These are phyloP conservation scores for Glarea lozoyensis DNA, from an alignment of 495 filamentous ascomycete species.

Conservation along the genomic window DNA sequence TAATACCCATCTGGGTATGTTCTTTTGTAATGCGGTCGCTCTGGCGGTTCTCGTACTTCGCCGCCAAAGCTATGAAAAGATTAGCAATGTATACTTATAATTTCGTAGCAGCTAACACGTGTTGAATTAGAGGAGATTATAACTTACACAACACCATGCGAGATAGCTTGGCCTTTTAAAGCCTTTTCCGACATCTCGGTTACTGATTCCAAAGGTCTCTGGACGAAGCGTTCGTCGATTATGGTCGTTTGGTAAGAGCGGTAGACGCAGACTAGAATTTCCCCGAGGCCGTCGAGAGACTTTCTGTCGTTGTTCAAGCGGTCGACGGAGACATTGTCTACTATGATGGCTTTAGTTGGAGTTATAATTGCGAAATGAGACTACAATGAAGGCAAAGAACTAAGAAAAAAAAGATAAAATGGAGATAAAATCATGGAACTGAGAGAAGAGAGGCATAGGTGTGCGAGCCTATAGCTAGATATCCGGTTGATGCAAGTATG, in stretches of 20 bases:
- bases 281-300: conserved; percentile 14
- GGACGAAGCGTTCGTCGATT: neutral
- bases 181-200: conserved; percentile 26
- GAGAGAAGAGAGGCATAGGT: too few relatives aligned
- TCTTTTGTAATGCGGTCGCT: neutral
- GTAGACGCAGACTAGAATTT: conserved; percentile 18
- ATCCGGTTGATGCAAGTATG: neutral
- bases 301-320: conserved; percentile 22
- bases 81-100: too few relatives aligned
- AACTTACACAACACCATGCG: conserved; percentile 24
- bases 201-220: neutral
- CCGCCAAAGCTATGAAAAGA: too few relatives aligned
- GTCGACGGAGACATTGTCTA: conserved; percentile 19
- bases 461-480: too few relatives aligned
- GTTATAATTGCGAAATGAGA: too few relatives aligned
- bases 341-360: conserved; percentile 18
- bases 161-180: conserved; percentile 26
- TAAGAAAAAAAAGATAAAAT: too few relatives aligned
- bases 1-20: conserved; percentile 6
- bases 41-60: neutral
- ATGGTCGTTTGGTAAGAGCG: neutral
- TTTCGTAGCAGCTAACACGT: too few relatives aligned
- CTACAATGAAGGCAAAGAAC: too few relatives aligned
- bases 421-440: too few relatives aligned
- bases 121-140: too few relatives aligned